phyloP scores from a whole-genome alignment of 1,139 yeast species.

The Pichia sp. region DNA sequence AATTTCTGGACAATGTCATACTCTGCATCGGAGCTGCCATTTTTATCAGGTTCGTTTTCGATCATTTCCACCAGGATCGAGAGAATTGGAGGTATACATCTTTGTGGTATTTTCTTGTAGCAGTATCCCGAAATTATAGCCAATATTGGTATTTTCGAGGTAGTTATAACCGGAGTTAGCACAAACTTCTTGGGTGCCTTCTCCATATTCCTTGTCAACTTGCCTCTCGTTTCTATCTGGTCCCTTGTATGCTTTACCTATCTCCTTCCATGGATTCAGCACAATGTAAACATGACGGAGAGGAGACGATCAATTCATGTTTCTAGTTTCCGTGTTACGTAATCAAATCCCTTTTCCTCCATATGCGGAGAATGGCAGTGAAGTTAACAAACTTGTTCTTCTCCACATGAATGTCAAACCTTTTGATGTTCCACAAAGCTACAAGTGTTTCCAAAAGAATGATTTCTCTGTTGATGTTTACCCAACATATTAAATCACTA shows the following conservation, averaged over 20 bases:
- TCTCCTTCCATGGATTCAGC: neutral
- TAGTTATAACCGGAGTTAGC: slow-evolving; percentile 35
- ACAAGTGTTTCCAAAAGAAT: too few species aligned
- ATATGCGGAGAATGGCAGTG: too few species aligned
- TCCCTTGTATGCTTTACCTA: neutral
- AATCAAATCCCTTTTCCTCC: neutral
- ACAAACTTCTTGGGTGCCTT: slow-evolving; percentile 10
- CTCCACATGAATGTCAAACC: too few species aligned
- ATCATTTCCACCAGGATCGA: slow-evolving; percentile 36
- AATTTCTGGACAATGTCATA: slow-evolving; percentile 27
- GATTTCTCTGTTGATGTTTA: too few species aligned
- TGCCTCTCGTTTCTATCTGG: neutral
- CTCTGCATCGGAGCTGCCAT: neutral
- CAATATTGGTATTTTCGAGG: slow-evolving; percentile 37
- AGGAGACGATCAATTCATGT: neutral
- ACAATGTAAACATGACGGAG: neutral
- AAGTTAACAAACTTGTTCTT: too few species aligned
- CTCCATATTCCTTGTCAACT: slow-evolving; percentile 1
- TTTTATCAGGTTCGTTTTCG: slow-evolving; percentile 25
- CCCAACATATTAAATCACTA: too few species aligned
- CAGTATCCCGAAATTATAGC: slow-evolving; percentile 38
- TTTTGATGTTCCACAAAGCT: too few species aligned
- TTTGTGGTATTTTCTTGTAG: slow-evolving; percentile 34
- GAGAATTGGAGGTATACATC: slow-evolving; percentile 35
- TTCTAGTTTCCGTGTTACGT: neutral